phyloP scores from a whole-genome alignment of 2,329 filamentous ascomycete species.

The Exserohilum rostratum region DNA sequence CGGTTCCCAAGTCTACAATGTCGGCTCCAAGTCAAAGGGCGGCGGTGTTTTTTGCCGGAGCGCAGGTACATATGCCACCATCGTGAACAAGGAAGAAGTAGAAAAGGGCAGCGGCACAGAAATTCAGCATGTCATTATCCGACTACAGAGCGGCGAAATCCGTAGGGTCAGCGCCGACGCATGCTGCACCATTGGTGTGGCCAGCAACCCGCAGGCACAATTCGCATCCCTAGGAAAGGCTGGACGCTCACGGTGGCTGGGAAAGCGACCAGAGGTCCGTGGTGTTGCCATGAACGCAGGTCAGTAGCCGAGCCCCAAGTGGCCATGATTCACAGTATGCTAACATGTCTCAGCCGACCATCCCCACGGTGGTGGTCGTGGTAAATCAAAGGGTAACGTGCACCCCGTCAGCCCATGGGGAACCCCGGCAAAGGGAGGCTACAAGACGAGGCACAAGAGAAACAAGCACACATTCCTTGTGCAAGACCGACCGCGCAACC shows the following conservation, averaged over 20 bases:
- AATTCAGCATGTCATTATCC: conserved; percentile 80
- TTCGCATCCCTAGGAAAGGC: conserved; percentile 94
- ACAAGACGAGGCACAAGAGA: conserved; percentile 87
- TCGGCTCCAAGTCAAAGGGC: conserved; percentile 74
- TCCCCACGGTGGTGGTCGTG: conserved; percentile 97
- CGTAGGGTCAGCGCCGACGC: conserved; percentile 89
- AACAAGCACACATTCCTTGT: conserved; percentile 95
- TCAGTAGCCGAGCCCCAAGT: conserved; percentile 42
- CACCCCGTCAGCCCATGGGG: conserved; percentile 97
- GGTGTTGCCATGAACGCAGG: conserved; percentile 98
- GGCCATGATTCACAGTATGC: neutral
- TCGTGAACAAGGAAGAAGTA: conserved; percentile 83
- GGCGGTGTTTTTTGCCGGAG: conserved; percentile 92
- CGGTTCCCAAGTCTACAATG: conserved; percentile 89
- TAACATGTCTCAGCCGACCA: conserved; percentile 71
- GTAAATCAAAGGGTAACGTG: conserved; percentile 98
- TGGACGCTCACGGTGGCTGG: conserved; percentile 89
- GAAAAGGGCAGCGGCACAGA: conserved; percentile 66
- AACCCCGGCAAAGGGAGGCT: conserved; percentile 83
- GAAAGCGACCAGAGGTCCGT: conserved; percentile 92
- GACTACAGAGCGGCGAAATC: conserved; percentile 90
- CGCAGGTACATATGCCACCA: conserved; percentile 87
- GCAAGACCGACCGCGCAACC: conserved; percentile 80
- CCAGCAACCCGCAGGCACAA: conserved; percentile 91
- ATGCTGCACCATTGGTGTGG: conserved; percentile 90